These are phyloP conservation scores for Plasmodium relictum DNA, from an alignment of 169 alveolate genomes.

Conservation along the genomic window DNA sequence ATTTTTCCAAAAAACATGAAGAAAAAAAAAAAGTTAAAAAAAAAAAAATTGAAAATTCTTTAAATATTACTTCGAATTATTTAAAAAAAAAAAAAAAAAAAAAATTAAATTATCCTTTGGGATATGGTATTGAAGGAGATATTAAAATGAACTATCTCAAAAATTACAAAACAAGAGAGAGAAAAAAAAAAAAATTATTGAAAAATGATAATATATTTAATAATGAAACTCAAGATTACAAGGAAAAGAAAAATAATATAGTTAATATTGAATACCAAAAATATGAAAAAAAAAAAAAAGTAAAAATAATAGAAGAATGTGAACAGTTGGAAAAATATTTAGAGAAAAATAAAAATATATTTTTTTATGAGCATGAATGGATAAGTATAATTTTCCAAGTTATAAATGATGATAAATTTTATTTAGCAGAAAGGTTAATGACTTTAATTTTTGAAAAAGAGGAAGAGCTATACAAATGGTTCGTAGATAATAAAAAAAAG, in stretches of 20 bases:
- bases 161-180: neutral
- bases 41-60: neutral
- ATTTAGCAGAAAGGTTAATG: slow-evolving; percentile 63
- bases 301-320: neutral
- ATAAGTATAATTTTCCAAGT: slow-evolving; percentile 37
- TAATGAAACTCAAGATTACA: neutral
- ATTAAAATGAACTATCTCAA: neutral
- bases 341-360: slow-evolving; percentile 6
- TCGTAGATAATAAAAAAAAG: slow-evolving; percentile 10
- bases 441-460: slow-evolving; percentile 53
- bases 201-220: neutral
- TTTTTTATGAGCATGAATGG: slow-evolving; percentile 74
- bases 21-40: neutral
- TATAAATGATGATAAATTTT: slow-evolving; percentile 51
- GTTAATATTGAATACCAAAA: neutral
- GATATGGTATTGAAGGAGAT: too few relatives aligned
- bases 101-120: too few relatives aligned
- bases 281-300: neutral
- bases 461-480: slow-evolving; percentile 30
- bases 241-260: neutral
- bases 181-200: neutral
- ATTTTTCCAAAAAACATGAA: neutral
- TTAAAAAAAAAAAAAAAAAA: neutral
- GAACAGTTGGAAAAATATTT: neutral
- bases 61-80: neutral